phyloP scores from a whole-genome alignment of 768 basidiomycete genomes.

The Tulasnella sp. region DNA sequence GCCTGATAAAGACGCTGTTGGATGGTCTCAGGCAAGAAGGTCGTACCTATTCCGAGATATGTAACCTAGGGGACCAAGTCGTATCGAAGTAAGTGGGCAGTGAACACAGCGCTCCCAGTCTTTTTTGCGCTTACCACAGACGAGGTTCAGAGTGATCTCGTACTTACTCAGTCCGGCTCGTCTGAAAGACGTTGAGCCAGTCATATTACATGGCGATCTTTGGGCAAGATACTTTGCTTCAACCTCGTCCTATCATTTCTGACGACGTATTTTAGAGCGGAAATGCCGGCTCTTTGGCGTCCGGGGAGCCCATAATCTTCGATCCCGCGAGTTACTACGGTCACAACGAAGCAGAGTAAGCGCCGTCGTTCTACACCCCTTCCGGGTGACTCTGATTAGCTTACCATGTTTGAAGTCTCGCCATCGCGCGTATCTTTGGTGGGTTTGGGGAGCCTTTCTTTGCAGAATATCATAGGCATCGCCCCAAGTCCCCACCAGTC shows the following conservation, averaged over 20 bases:
- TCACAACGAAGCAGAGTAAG: slow-evolving; percentile 81
- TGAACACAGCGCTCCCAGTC: background rate
- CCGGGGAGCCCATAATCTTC: slow-evolving; percentile 67
- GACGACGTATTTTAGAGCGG: slow-evolving; percentile 57
- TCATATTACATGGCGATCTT: slow-evolving; percentile 76
- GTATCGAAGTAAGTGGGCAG: slow-evolving; percentile 49
- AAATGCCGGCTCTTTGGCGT: slow-evolving; percentile 66
- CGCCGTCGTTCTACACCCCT: slow-evolving; percentile 32
- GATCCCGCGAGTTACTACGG: slow-evolving; percentile 78
- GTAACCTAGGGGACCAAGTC: slow-evolving; percentile 57
- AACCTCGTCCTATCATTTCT: slow-evolving; percentile 6
- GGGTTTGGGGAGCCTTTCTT: slow-evolving; percentile 70
- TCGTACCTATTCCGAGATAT: slow-evolving; percentile 50
- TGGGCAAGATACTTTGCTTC: slow-evolving; percentile 56
- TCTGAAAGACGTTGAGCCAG: slow-evolving; percentile 60
- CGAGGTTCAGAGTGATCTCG: slow-evolving; percentile 65
- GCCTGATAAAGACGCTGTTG: slow-evolving; percentile 64
- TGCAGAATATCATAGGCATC: slow-evolving; percentile 62
- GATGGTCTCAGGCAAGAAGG: slow-evolving; percentile 51
- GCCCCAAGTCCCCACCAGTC: slow-evolving; percentile 66
- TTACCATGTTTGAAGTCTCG: slow-evolving; percentile 54
- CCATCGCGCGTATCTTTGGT: slow-evolving; percentile 79
- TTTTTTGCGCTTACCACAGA: background rate
- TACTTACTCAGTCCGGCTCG: slow-evolving; percentile 56
- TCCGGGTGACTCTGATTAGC: background rate